A percentile compares a stretch with the other conserved stretches of the same genome.
These are phyloP conservation scores for Rhizopogon vinicolor DNA, from an alignment of 768 basidiomycete species.

Conservation along the genomic window DNA sequence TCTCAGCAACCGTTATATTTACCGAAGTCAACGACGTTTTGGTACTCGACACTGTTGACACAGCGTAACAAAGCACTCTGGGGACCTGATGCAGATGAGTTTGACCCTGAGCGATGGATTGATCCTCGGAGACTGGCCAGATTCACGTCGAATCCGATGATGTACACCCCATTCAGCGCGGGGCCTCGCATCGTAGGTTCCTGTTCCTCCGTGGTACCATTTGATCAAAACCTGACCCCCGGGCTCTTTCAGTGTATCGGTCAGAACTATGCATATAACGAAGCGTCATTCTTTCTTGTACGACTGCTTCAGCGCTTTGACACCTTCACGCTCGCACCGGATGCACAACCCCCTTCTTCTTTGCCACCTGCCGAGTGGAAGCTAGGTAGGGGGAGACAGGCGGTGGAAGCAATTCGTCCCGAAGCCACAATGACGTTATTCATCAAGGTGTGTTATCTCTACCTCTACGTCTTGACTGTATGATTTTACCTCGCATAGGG, in stretches of 20 bases:
- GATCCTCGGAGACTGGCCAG: conserved; percentile 46
- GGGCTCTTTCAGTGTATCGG: conserved; percentile 50
- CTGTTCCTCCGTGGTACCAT: background rate
- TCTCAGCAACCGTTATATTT: conserved; percentile 48
- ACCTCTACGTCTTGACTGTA: background rate
- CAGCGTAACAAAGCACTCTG: conserved; percentile 67
- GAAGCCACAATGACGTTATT: conserved; percentile 60
- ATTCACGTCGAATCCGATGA: conserved; percentile 56
- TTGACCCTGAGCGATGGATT: conserved; percentile 77
- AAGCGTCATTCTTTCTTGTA: conserved; percentile 69
- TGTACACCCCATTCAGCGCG: conserved; percentile 72
- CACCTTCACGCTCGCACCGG: conserved; percentile 52
- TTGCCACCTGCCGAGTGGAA: conserved; percentile 59
- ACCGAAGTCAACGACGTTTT: conserved; percentile 51
- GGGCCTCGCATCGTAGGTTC: conserved; percentile 53
- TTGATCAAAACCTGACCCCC: background rate
- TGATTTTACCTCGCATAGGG: conserved; percentile 32
- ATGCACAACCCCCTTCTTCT: conserved; percentile 60
- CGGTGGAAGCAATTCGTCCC: conserved; percentile 57
- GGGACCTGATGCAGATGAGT: conserved; percentile 74
- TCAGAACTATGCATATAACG: conserved; percentile 73
- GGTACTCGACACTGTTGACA: conserved; percentile 56
- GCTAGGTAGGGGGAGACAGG: conserved; percentile 37
- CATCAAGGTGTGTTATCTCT: conserved; percentile 44
- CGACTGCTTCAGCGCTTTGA: conserved; percentile 63